A percentile compares a stretch with the other conserved stretches of the same genome.
Conservation (phyloP, 2,329 filamentous ascomycete species). For the Teratosphaeria zuluensis region DNA sequence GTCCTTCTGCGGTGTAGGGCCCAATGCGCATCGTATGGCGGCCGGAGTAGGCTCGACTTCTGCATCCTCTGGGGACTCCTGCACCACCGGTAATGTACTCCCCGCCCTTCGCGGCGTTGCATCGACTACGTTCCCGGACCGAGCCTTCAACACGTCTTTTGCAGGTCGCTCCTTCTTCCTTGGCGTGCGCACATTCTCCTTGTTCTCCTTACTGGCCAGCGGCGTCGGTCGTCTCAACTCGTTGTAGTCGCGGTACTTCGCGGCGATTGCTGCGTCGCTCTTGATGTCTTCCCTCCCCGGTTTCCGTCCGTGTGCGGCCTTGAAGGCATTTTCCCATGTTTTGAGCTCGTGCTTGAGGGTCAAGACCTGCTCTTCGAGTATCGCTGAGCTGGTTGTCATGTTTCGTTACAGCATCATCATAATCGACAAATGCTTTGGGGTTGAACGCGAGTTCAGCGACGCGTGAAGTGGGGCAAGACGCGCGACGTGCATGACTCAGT, state of each 20-base stretch:
- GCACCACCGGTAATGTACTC: slow-evolving; percentile 1
- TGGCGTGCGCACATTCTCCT: not conserved
- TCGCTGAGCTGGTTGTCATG: not conserved
- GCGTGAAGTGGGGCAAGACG: not conserved
- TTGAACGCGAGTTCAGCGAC: not conserved
- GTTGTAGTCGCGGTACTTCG: slow-evolving; percentile 70
- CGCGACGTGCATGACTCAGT: not conserved
- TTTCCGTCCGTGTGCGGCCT: slow-evolving; percentile 52
- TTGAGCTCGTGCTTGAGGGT: slow-evolving; percentile 48
- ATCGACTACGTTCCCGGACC: slow-evolving; percentile 6
- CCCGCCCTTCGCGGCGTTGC: not conserved
- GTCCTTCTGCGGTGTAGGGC: slow-evolving; percentile 71
- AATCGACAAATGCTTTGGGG: not conserved
- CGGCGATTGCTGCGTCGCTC: slow-evolving; percentile 56
- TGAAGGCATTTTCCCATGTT: slow-evolving; percentile 62
- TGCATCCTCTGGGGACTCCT: slow-evolving; percentile 6
- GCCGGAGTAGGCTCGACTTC: slow-evolving; percentile 26
- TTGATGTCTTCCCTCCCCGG: slow-evolving; percentile 69
- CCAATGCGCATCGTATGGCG: slow-evolving; percentile 37
- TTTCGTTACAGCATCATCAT: not conserved
- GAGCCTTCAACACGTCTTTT: slow-evolving; percentile 3
- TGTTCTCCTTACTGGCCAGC: slow-evolving; percentile 22
- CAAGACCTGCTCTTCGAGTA: not conserved
- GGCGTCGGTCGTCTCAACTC: slow-evolving; percentile 44
- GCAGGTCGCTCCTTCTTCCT: not conserved